Base-by-base conservation (phyloP, 169 alveolate species). In the Eimeria necatrix region DNA sequence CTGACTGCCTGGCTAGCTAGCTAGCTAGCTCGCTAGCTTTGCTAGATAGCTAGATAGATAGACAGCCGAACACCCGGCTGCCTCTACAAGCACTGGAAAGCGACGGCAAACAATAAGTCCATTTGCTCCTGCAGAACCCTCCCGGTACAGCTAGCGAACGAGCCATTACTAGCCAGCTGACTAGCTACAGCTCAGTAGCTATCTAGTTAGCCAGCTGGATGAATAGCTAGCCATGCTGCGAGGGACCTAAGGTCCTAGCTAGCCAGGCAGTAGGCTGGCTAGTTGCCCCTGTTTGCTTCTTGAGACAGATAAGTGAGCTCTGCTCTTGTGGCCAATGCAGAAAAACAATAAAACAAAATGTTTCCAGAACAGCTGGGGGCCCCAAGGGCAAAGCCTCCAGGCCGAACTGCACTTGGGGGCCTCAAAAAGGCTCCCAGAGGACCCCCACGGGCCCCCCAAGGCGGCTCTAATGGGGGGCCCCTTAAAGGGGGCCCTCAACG, bases 131-230 rank as follows among this genome's bases (percentile, higher is more conserved):
- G 18, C 41, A 68, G 78, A 32, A n/a, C 81, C 16, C 0, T 48
- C 81, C 41, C 6, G 5, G 73, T 14, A 14, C 41, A 16, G 81
- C 81, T 71, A 71, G 81, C 81, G 14, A 10, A 52, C 81, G 24
- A 71, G 78, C 78, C 26, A 68, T 4, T 68, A 2, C 81, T 16
- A 56, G 81, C 81, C 81, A 71, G 81, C 81, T 26, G 16, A 22
- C n/a, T 71, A 71, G 48, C 51, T 14, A 32, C 24, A 6, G 7
- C 24, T 7, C 46, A 10, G 52, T 71, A 10, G 24, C 8, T 8
- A 14, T 22, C 53, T 9, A 32, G 81, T 3, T 12, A 26, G 51
- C 81, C 26, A 68, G 64, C 10, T 9, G 64, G 18, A 0, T 12
- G 64, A 56, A 56, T 12, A 16, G n/a, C n/a, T 16, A 61, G 26